phyloP scores from a whole-genome alignment of 2,329 filamentous ascomycete genomes.

The Botrytis aclada region DNA sequence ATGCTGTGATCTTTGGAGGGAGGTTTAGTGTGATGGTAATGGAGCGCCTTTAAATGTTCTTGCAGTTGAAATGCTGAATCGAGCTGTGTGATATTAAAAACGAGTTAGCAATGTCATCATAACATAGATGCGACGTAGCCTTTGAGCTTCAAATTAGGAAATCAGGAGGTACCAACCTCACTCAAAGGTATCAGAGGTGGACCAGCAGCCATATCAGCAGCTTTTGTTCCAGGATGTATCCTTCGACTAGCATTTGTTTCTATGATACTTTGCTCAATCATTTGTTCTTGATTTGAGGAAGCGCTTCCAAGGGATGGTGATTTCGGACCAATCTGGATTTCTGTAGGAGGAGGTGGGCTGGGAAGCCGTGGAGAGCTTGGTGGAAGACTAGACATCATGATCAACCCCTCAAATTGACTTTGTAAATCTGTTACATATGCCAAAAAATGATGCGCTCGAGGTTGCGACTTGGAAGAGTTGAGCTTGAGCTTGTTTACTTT shows the following conservation, averaged over 20 bases:
- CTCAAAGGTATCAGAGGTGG: constrained; percentile 82
- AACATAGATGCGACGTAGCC: constrained; percentile 19
- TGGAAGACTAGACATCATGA: constrained; percentile 48
- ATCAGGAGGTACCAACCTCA: constrained; percentile 58
- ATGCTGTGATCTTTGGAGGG: constrained; percentile 54
- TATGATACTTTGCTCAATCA: constrained; percentile 57
- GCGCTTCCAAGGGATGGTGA: constrained; percentile 66
- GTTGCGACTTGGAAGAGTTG: neutral
- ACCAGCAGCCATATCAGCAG: constrained; percentile 88
- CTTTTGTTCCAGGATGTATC: constrained; percentile 88
- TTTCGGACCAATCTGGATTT: constrained; percentile 83
- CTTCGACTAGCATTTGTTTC: constrained; percentile 76
- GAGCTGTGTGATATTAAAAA: constrained; percentile 54
- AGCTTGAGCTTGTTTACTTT: neutral
- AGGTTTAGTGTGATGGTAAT: constrained; percentile 74
- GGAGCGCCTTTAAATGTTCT: constrained; percentile 90
- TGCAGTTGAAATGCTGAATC: constrained; percentile 97
- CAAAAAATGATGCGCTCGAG: constrained; percentile 3
- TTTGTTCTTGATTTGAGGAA: constrained; percentile 56
- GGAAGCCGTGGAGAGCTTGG: constrained; percentile 89
- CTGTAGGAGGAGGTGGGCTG: constrained; percentile 89
- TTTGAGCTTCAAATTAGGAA: neutral
- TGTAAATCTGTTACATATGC: constrained; percentile 15
- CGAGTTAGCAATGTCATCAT: constrained; percentile 25
- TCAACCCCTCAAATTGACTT: constrained; percentile 35